Base-by-base conservation (phyloP, 177 flowering plant genomes). In the Viscum album region DNA sequence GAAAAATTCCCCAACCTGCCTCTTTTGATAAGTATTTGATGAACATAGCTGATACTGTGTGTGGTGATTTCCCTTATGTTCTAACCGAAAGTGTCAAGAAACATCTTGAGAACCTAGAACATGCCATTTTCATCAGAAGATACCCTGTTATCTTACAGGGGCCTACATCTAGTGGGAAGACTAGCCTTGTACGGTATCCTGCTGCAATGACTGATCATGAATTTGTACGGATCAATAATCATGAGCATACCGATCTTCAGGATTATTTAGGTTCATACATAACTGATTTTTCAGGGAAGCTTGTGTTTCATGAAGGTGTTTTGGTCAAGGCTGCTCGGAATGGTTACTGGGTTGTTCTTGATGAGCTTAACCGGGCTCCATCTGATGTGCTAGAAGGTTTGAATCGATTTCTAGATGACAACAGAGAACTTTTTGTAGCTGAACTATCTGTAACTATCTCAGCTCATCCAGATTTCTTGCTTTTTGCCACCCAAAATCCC, bases 91-190 rank as follows among this genome's bases (percentile, higher is more conserved):
- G 88, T 74, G 90, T 95, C 2, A 75, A 70, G 71, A 83, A 82
- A 74, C 92, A 92, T 75, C 84, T 95, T 43, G 77, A 76, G 52
- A 86, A 83, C 75, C 79, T 95, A 75, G 83, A 89, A 23, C 87
- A 92, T 65, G 96, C 97, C 35, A 70, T 85, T 71, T 83, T 84
- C 66, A 81, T 92, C 34, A 84, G 82, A 73, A 85, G 81, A 75
- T 94, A 89, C 75, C 97, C 99, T 33, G 96, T 95, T 70, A 92
- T 95, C 39, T 71, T 95, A 73, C 99, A 95, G 80, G 99, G 99
- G 17, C 99, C 99, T 8, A 95, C 99, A 11, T 95, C 99, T 65
- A 95, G 99, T 83, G 99, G 99, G 54, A 95, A 95, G 78, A 95
- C 99, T 65, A 95, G 99, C 75, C 94, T 95, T 76, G 96, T 95